Base-by-base conservation (phyloP, 2,329 filamentous ascomycete species). In the Tolypocladium tropicale region DNA sequence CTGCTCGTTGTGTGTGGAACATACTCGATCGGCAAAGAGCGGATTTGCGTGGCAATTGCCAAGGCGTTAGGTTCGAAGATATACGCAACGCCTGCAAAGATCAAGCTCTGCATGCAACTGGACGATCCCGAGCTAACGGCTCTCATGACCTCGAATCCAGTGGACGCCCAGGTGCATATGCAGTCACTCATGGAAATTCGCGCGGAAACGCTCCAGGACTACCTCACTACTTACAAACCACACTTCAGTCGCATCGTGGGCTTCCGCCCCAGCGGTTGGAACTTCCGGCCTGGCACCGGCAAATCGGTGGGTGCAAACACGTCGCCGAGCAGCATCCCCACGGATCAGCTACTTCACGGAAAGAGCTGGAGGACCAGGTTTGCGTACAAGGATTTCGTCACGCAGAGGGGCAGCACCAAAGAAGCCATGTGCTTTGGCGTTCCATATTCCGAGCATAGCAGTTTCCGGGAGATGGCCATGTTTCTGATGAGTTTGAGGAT, bases 21-120 rank as follows among this genome's bases (percentile, higher is more conserved):
- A 0, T 99, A 99, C 73, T 95, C 89, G 63, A 99, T 99, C 65
- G 94, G 94, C 66, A 99, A 99, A 73, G 94, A 99, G 71, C 87
- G 92, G 43, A 92, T 99, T 61, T 97, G 93, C 68, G 78, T 96
- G 34, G 92, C 90, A 48, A 95, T 99, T 60, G 94, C 94, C 4
- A 83, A 86, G 63, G 92, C 92, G 0, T 78, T 99, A 2, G 78
- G 84, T 41, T 89, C 86, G 62, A 96, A 95, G 67, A 97, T 99
- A 59, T 99, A 88, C 66, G 93, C 93, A 0, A 84, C 90, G 1
- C 77, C 90, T 0, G 78, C 81, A 54, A 99, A 99, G 73, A 88
- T 90, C 68, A 84, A 85, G 60, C 90, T 97, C 30, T 92, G 90
- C 72, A 79, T 82, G 25, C 90, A 90, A 61, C 81, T 99, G 0